Evolutionary conservation across 192 early-diverging fungal species (phyloP), one percentile per base, ranked within the genome.

Genomic region (Entophlyctis helioformis): DNA sequence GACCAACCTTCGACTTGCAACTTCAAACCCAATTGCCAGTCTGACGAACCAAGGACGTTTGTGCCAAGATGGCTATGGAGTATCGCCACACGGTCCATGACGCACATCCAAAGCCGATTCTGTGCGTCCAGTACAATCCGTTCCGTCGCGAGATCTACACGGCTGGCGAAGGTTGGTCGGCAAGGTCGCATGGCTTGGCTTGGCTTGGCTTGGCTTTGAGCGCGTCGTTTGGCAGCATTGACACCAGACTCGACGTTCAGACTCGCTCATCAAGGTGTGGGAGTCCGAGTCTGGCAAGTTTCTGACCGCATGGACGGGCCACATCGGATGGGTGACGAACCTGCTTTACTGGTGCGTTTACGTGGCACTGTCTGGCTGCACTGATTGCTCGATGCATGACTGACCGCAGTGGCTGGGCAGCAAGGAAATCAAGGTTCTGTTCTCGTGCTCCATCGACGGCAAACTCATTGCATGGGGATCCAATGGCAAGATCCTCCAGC

Each of bases 361-460:
- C n/a, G n/a, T n/a, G n/a, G n/a, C n/a, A n/a, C n/a, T n/a, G 19
- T 11, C 22, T 26, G 16, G 0, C 21, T 12, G 0, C 18, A 1
- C 15, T 53, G 12, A 20, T 8, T n/a, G 9, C 7, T 0, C 8
- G 31, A 16, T 0, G 9, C 31, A 48, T 24, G 18, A 13, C 6
- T 50, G 40, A 16, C 6, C 1, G 26, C 19, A 33, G n/a, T 7
- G 6, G 34, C 6, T 19, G 21, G 33, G 12, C n/a, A 73, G 72
- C 60, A 69, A 66, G 43, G 75, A 78, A 48, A 29, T 70, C 36
- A 76, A 72, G 44, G 48, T 69, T 12, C 38, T 78, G 25, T 76
- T 76, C 32, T 76, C 72, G 15, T 56, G 53, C 25, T 64, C 72
- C 6, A 59, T 76, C 18, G 75, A 78, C 42, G 75, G 75, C 2